These are phyloP conservation scores for Rhodotorula paludigena DNA, from an alignment of 768 basidiomycete genomes.

Conservation along the genomic window DNA sequence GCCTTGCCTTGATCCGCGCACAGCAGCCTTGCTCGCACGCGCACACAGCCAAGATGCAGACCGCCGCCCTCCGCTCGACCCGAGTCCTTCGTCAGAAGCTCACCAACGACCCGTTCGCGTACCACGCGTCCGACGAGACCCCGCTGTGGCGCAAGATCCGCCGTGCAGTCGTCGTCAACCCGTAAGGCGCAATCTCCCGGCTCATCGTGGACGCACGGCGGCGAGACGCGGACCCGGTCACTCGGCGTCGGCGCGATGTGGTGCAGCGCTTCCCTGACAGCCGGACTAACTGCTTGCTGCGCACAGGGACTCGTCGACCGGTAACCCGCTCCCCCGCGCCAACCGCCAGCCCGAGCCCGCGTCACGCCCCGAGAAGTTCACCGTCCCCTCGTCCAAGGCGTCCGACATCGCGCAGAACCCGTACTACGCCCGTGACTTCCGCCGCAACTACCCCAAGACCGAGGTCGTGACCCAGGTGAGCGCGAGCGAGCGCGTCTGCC, in stretches of 20 bases:
- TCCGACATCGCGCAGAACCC: slow-evolving; percentile 39
- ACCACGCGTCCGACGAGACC: slow-evolving; percentile 19
- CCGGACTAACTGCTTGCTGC: neutral
- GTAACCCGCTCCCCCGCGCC: slow-evolving; percentile 22
- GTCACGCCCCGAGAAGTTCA: slow-evolving; percentile 37
- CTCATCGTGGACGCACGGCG: too few relatives aligned
- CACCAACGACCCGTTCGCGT: slow-evolving; percentile 20
- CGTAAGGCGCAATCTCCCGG: slow-evolving; percentile 5
- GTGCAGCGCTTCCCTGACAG: too few relatives aligned
- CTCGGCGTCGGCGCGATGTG: neutral
- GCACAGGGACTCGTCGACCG: slow-evolving; percentile 26
- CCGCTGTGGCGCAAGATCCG: slow-evolving; percentile 12
- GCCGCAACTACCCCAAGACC: slow-evolving; percentile 34
- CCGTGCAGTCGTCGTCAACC: slow-evolving; percentile 35
- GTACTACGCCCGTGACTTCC: slow-evolving; percentile 37
- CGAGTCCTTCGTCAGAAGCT: slow-evolving; percentile 6
- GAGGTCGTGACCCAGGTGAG: slow-evolving; percentile 37
- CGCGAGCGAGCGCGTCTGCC: too few relatives aligned
- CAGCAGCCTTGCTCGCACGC: too few relatives aligned
- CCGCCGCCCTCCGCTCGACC: slow-evolving; percentile 1
- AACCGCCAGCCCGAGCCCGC: slow-evolving; percentile 36
- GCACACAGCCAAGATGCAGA: too few relatives aligned
- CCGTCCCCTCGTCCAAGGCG: slow-evolving; percentile 38
- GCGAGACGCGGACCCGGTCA: neutral
- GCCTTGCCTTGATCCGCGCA: too few relatives aligned